Evolutionary conservation across 2,329 filamentous ascomycete genomes (phyloP), one percentile per base, ranked within the genome.

Genomic region (Escovopsis sp.): DNA sequence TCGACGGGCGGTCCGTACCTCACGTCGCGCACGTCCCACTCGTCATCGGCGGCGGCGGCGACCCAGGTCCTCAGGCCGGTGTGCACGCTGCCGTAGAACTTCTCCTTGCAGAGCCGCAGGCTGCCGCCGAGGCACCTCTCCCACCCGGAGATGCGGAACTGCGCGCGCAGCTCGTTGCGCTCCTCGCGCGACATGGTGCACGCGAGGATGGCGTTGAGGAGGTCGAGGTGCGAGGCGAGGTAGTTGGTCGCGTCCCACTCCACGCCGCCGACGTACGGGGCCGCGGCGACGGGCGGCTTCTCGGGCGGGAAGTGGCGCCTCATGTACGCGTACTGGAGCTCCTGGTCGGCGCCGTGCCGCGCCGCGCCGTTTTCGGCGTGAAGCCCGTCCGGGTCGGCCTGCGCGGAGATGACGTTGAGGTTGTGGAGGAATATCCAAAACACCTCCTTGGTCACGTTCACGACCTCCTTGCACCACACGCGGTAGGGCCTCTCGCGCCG

Each of bases 181-280:
- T 83, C 79, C 20, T 72, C 61, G 2, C 57, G 52, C 0, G 79
- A 80, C 1, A 84, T 81, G 1, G 91, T 73, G 44, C 81, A 89
- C 1, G 89, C 85, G 43, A 96, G 65, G 43, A 96, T 76, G 27
- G 86, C 89, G 55, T 96, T 98, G 52, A 96, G 65, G 10, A 98
- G 77, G 55, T 96, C 91, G 9, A 98, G 71, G 55, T 98, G 89
- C 0, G 84, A 84, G 14, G 89, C 86, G 10, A 96, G 71, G 58
- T 96, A 96, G 61, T 94, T 95, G 9, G 91, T 96, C 3, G 91
- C 91, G 57, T 96, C 91, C 91, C 91, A 96, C 62, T 98, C 91
- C 9, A 96, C 91, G 41, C 91, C 89, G 39, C 91, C 91, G 35
- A 96, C 88, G 56, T 96, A 96, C 1, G 89, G 89, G 5, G 89